These are phyloP conservation scores for Bipolaris gigantea DNA, from an alignment of 2,329 filamentous ascomycete species.

Conservation along the genomic window DNA sequence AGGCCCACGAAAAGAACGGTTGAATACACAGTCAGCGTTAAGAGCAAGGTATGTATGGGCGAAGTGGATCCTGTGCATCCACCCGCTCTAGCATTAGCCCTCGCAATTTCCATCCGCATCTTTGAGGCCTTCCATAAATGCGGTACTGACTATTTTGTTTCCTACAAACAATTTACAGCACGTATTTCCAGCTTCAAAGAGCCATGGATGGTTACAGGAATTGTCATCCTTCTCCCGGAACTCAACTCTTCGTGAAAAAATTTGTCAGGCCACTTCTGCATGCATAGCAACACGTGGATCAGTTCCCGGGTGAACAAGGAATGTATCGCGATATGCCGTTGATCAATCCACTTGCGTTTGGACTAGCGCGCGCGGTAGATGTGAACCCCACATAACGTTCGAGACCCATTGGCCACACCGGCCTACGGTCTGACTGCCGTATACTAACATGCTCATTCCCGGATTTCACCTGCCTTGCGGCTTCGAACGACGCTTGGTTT, in stretches of 20 bases:
- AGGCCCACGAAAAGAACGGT: background rate
- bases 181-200: background rate
- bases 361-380: conserved; percentile 6
- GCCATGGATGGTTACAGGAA: background rate
- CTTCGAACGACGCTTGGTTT: conserved; percentile 5
- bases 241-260: background rate
- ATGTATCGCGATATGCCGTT: conserved; percentile 1
- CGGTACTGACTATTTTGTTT: background rate
- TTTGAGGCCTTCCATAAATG: background rate
- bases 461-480: background rate
- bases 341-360: conserved; percentile 8
- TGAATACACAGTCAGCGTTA: background rate
- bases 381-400: conserved; percentile 14
- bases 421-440: conserved; percentile 6
- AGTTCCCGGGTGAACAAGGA: background rate
- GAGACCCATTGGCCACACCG: conserved; percentile 7
- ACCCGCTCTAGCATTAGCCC: background rate
- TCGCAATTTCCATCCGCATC: background rate
- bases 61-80: background rate
- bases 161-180: background rate
- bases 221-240: background rate
- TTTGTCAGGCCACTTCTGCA: background rate
- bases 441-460: conserved; percentile 18
- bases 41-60: background rate
- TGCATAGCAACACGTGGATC: background rate